Base-by-base conservation (phyloP, 148 eudicot genomes). In the Rhododendron vialii region DNA sequence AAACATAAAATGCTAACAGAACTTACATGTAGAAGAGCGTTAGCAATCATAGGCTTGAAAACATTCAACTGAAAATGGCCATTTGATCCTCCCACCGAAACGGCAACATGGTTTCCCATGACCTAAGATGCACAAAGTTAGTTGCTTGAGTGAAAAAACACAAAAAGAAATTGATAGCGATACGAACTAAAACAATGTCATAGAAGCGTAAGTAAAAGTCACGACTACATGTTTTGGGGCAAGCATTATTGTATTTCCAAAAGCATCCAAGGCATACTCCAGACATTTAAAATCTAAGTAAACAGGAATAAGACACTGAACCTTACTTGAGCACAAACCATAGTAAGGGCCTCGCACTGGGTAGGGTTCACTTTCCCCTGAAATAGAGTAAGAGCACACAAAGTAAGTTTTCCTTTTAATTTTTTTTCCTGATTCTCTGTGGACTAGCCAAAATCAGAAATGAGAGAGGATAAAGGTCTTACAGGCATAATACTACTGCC, bases 401-500 rank as follows among this genome's bases (percentile, higher is more conserved):
- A 30, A 61, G 35, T 53, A 45, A 63, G 80, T 53, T 48, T 48
- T 36, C 61, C 41, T 30, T 8, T 33, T 15, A 26, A 48, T 38
- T 30, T 59, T 55, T 8, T 78, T 17, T 38, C 15, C 67, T 53
- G 78, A 65, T 55, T 69, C 47, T 0, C 57, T n/a, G 17, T 45
- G 33, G 12, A 26, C 35, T 28, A 35, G 79, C 11, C 22, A 11
- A 38, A 13, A 0, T 15, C 5, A 45, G 47, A 36, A 79, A 63
- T 45, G 65, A 35, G 83, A 83, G 35, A 41, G 61, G 22, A 48
- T 77, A 86, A 86, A 50, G 48, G 65, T 57, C 48, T 90, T 95
- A 97, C 98, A 88, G 99, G 99, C 99, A 97, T 97, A 85, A 97
- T 97, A 89, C 99, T 97, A 98, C 99, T 97, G 73, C 99, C 99